Evolutionary conservation across 257 asterid species (phyloP).

Genomic region (Perilla frutescens): DNA sequence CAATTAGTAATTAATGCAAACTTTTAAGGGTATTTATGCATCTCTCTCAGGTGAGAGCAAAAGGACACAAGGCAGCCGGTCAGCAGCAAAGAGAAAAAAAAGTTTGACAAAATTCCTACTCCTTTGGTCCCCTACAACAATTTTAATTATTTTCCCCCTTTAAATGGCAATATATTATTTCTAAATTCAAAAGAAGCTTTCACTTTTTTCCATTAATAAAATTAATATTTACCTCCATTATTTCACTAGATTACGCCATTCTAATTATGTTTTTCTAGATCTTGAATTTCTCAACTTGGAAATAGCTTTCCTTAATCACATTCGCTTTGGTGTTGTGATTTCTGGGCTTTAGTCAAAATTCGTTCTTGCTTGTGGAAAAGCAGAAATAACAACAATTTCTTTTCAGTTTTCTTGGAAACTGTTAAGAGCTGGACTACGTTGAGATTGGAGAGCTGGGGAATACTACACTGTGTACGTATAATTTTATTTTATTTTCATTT

Average conservation of each 20-base stretch:
- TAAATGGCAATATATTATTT: constrained; percentile 39
- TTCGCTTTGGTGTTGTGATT: constrained; percentile 40
- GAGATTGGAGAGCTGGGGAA: constrained; percentile 36
- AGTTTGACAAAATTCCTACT: constrained; percentile 55
- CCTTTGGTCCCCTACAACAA: constrained; percentile 49
- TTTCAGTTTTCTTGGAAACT: constrained; percentile 26
- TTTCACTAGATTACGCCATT: constrained; percentile 31
- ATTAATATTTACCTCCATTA: constrained; percentile 24
- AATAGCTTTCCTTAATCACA: constrained; percentile 51
- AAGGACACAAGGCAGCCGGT: constrained; percentile 57
- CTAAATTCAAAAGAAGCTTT: constrained; percentile 54
- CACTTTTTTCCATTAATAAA: constrained; percentile 46
- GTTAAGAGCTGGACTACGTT: constrained; percentile 19
- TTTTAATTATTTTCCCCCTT: constrained; percentile 41
- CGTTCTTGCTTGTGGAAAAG: constrained; percentile 23
- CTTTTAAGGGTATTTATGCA: constrained; percentile 30
- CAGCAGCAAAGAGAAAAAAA: constrained; percentile 54
- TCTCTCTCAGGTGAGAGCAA: constrained; percentile 25
- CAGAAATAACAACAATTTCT: not conserved
- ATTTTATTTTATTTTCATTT: constrained; percentile 3
- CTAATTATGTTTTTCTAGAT: constrained; percentile 40
- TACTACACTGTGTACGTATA: constrained; percentile 38
- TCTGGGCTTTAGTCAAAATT: constrained; percentile 42
- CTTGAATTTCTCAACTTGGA: constrained; percentile 41
- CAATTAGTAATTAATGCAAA: constrained; percentile 34